Evolutionary conservation across 768 basidiomycete species (phyloP), one percentile per base, ranked within the genome.

Genomic region (Tulasnella sp.): DNA sequence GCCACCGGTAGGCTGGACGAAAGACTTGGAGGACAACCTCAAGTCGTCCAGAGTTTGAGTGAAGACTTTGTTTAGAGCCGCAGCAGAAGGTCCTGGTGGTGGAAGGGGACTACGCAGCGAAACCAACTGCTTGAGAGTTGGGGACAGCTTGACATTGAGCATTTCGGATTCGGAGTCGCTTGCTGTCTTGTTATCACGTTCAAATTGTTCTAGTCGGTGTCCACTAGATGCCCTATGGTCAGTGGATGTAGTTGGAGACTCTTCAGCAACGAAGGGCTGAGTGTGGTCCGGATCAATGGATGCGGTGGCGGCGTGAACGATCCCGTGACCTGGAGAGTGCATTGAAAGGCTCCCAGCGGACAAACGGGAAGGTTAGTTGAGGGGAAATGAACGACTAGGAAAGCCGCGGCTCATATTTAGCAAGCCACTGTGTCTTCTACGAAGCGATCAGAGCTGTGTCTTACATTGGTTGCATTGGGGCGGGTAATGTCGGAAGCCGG

Each of bases 121-220:
- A 84, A 93, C 84, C 76, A 93, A 87, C 27, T 92, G 92, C 87
- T 94, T 97, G 82, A 97, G 85, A 14, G 88, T 83, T 2, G 91
- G 87, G 1, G 94, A 90, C 34, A 96, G 83, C 75, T 82, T 82
- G 79, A 81, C 78, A 58, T 40, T 46, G 18, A 46, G 24, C 72
- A 74, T 74, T 42, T 39, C 72, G 38, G n/a, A 5, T 73, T 79
- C 72, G 12, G 62, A 27, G n/a, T 68, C 62, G 34, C 62, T 68
- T 68, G 34, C n/a, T 34, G 62, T 4, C 34, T 34, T 27, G 4
- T 27, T 68, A 3, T 68, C 62, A 31, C 34, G 27, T 68, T 31
- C 10, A 68, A 27, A 10, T 34, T 68, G 31, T 1, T 14, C 12
- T 31, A 10, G 16, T 34, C 14, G 62, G 34, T 8, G n/a, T 14